Evolutionary conservation across 2,329 filamentous ascomycete genomes (phyloP).

Genomic region (Arthrobotrys musiformis): DNA sequence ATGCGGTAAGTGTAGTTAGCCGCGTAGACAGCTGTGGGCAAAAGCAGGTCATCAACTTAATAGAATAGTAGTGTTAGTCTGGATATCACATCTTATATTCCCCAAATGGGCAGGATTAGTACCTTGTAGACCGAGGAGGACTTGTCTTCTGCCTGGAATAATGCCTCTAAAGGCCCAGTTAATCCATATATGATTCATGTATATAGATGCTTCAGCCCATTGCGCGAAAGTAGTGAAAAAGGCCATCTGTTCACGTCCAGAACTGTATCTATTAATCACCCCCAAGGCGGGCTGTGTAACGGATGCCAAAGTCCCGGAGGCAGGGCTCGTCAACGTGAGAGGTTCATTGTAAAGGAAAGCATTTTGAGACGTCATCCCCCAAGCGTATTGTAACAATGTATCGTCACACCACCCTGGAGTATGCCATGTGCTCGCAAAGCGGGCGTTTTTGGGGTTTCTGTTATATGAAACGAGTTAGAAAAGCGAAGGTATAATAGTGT

Average conservation of each 20-base stretch:
- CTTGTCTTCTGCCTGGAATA: constrained; percentile 62
- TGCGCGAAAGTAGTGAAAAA: constrained; percentile 70
- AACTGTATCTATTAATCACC: constrained; percentile 70
- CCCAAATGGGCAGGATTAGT: background rate
- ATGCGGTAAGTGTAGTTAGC: constrained; percentile 57
- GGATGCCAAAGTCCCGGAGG: background rate
- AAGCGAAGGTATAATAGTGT: background rate
- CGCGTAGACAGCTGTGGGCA: constrained; percentile 58
- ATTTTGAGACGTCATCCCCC: constrained; percentile 42
- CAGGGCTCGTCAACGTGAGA: constrained; percentile 23
- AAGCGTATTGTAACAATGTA: constrained; percentile 21
- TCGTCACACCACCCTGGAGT: constrained; percentile 43
- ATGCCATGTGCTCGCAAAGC: constrained; percentile 37
- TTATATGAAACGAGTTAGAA: background rate
- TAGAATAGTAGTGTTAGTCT: constrained; percentile 59
- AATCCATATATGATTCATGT: constrained; percentile 54
- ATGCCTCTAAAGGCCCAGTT: constrained; percentile 49
- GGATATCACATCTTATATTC: background rate
- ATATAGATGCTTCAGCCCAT: constrained; percentile 63
- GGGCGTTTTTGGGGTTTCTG: constrained; percentile 50
- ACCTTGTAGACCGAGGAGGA: constrained; percentile 27
- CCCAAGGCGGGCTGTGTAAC: constrained; percentile 65
- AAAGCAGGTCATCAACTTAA: constrained; percentile 51
- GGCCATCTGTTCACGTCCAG: constrained; percentile 71
- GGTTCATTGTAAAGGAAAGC: constrained; percentile 42